These are phyloP conservation scores for Boletus reticulatus DNA, from an alignment of 768 basidiomycete species.

Conservation along the genomic window DNA sequence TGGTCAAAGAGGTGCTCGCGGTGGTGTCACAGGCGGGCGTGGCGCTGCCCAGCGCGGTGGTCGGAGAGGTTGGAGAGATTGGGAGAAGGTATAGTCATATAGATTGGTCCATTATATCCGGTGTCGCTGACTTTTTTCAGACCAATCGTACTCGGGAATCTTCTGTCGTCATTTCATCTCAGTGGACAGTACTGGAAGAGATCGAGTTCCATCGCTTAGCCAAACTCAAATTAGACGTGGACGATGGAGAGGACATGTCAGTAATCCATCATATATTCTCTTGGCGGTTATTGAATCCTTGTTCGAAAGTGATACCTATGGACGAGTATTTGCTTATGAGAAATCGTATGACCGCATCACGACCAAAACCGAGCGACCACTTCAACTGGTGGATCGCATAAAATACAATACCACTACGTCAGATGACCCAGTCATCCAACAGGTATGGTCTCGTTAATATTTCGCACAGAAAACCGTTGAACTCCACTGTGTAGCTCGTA, in stretches of 20 bases:
- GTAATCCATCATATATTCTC: conserved; percentile 24
- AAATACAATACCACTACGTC: conserved; percentile 98
- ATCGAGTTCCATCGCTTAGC: conserved; percentile 91
- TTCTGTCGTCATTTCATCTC: conserved; percentile 86
- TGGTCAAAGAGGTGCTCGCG: conserved; percentile 43
- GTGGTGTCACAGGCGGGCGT: conserved; percentile 44
- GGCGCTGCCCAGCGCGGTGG: conserved; percentile 37
- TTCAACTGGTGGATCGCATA: conserved; percentile 91
- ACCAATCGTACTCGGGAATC: conserved; percentile 86
- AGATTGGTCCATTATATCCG: not conserved
- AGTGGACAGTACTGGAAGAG: conserved; percentile 96
- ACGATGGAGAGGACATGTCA: conserved; percentile 87
- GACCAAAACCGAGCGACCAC: conserved; percentile 86
- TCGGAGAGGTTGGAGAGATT: conserved; percentile 84
- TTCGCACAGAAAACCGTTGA: conserved; percentile 2
- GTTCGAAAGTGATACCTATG: conserved; percentile 69
- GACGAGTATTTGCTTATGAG: conserved; percentile 89
- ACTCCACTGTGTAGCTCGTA: conserved; percentile 56
- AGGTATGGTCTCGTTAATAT: conserved; percentile 44
- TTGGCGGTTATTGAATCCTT: conserved; percentile 6
- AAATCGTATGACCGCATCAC: conserved; percentile 94
- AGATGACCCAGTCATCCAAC: conserved; percentile 95
- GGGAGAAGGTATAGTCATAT: conserved; percentile 74
- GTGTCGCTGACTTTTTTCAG: conserved; percentile 35
- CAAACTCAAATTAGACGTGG: conserved; percentile 92